Conservation (phyloP, 805 yeast genomes). For the Vanderwaltozyma verrucispora region DNA sequence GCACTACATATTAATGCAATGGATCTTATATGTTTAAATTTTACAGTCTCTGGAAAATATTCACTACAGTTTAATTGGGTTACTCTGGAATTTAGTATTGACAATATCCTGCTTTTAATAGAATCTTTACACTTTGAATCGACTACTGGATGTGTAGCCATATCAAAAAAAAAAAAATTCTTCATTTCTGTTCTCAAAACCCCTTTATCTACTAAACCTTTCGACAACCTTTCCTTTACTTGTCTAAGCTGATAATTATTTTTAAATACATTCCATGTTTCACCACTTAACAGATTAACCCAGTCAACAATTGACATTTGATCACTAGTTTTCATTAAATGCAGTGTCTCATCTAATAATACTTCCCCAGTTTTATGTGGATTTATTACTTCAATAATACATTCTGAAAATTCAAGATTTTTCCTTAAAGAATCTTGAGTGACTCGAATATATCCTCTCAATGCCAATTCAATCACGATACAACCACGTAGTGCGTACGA, state of each 20-base stretch:
- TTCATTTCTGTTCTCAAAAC: slow-evolving; percentile 90
- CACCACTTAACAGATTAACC: slow-evolving; percentile 90
- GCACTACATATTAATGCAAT: slow-evolving; percentile 79
- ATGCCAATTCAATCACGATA: slow-evolving; percentile 81
- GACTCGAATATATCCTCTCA: slow-evolving; percentile 78
- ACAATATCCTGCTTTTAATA: slow-evolving; percentile 60
- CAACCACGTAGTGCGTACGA: slow-evolving; percentile 95
- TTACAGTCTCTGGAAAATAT: slow-evolving; percentile 58
- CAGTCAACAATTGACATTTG: slow-evolving; percentile 74
- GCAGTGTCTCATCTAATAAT: slow-evolving; percentile 83
- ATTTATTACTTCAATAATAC: slow-evolving; percentile 79
- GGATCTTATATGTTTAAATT: slow-evolving; percentile 64
- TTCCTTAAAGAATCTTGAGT: slow-evolving; percentile 88
- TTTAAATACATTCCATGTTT: slow-evolving; percentile 94
- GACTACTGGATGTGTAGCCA: slow-evolving; percentile 96
- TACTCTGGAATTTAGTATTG: slow-evolving; percentile 61
- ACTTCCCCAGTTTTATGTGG: slow-evolving; percentile 88
- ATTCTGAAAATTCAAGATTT: slow-evolving; percentile 76
- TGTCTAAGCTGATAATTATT: slow-evolving; percentile 92
- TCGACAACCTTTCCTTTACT: slow-evolving; percentile 90
- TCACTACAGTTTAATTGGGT: slow-evolving; percentile 45
- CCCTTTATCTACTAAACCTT: slow-evolving; percentile 95
- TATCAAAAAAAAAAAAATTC: slow-evolving; percentile 87
- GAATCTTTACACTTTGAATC: slow-evolving; percentile 79
- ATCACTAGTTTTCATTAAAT: slow-evolving; percentile 76